Percentiles rank a stretch among this genome's conserved stretches.
phyloP scores from a whole-genome alignment of 108 stramenopile genomes.

The Seminavis robusta region DNA sequence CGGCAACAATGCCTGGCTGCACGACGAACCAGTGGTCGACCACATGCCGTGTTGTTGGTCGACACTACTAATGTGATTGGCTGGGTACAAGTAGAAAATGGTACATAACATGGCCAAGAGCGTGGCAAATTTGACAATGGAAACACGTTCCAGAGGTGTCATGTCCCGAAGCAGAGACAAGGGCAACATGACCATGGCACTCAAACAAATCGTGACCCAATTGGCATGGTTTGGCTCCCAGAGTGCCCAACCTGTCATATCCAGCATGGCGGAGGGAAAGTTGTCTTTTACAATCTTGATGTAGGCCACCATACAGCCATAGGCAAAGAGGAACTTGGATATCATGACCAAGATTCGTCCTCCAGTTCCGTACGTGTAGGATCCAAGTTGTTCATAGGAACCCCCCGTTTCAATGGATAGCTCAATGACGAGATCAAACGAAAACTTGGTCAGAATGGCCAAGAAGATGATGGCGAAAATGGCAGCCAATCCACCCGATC shows the following conservation, averaged over 20 bases:
- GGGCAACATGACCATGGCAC: constrained; percentile 48
- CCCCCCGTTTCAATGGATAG: too few species aligned
- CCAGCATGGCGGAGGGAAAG: constrained; percentile 37
- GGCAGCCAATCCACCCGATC: constrained; percentile 44
- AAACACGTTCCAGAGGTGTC: constrained; percentile 46
- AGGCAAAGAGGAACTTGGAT: constrained; percentile 46
- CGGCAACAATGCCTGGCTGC: constrained; percentile 22
- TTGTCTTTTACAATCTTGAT: constrained; percentile 51
- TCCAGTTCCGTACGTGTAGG: too few species aligned
- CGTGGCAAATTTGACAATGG: constrained; percentile 40
- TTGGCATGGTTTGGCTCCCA: too few species aligned
- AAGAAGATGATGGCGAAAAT: constrained; percentile 36
- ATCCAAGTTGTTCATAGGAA: constrained; percentile 50
- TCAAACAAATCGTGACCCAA: constrained; percentile 41
- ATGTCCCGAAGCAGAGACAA: constrained; percentile 45
- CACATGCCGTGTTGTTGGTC: neutral
- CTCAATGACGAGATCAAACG: constrained; percentile 55
- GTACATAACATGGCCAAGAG: constrained; percentile 31
- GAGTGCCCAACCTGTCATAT: neutral
- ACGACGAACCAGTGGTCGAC: constrained; percentile 11
- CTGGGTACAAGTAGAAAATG: constrained; percentile 34
- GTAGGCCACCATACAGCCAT: constrained; percentile 56
- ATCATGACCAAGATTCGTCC: too few species aligned
- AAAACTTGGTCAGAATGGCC: constrained; percentile 42
- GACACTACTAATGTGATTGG: neutral